Conservation (phyloP, 495 filamentous ascomycete genomes). For the Copromyces sp. region DNA sequence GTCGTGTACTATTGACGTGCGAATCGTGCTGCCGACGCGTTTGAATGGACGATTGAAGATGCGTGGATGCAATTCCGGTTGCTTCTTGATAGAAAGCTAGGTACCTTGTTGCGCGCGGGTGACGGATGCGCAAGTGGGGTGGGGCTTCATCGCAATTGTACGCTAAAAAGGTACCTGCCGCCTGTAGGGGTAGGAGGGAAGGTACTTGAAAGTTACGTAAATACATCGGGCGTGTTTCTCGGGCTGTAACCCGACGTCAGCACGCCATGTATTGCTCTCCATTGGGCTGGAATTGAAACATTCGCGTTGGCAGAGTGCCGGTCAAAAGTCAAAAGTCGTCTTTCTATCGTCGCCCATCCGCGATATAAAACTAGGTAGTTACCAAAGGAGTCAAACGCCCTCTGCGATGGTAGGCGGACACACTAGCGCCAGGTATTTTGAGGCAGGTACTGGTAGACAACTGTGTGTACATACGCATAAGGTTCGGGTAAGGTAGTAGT, state of each 20-base stretch:
- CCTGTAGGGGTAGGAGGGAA: background rate
- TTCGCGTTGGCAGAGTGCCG: background rate
- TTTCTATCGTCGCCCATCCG: background rate
- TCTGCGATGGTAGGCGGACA: background rate
- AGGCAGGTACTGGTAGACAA: background rate
- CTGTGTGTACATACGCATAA: background rate
- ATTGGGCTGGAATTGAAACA: background rate
- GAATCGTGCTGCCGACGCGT: background rate
- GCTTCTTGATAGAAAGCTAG: background rate
- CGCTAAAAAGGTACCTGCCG: background rate
- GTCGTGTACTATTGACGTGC: background rate
- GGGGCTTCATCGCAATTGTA: background rate
- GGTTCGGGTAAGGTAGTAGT: background rate
- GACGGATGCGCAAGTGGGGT: background rate
- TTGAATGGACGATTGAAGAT: background rate
- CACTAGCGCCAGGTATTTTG: background rate
- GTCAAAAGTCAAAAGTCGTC: background rate
- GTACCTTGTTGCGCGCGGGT: background rate
- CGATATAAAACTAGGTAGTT: background rate
- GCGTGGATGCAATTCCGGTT: background rate
- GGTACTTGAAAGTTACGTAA: background rate
- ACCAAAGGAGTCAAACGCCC: background rate
- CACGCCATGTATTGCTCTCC: background rate
- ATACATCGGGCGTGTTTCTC: background rate
- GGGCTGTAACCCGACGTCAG: background rate